Evolutionary conservation across 805 yeast genomes (phyloP).

Genomic region (Priceomyces carsonii): DNA sequence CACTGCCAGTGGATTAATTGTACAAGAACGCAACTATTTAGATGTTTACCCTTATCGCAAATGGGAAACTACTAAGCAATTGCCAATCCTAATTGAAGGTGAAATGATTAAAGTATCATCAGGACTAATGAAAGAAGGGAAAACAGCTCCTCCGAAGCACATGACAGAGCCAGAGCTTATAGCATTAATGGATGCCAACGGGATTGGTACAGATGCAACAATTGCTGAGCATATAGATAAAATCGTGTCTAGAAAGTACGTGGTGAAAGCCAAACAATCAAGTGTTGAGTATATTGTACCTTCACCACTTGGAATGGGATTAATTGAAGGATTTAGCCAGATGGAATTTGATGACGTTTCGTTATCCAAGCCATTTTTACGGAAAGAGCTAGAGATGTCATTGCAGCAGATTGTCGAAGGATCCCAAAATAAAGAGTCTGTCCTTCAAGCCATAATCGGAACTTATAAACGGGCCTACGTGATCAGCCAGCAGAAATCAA

Average conservation of each 20-base stretch:
- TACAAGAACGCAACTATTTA: constrained; percentile 71
- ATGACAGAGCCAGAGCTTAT: constrained; percentile 92
- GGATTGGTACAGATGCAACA: constrained; percentile 98
- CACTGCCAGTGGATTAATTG: constrained; percentile 70
- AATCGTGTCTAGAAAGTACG: constrained; percentile 66
- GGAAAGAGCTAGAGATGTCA: constrained; percentile 72
- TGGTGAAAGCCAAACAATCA: constrained; percentile 43
- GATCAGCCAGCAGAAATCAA: constrained; percentile 43
- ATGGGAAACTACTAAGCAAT: constrained; percentile 68
- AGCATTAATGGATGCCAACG: constrained; percentile 93
- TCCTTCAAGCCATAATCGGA: constrained; percentile 52
- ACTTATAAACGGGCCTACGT: constrained; percentile 63
- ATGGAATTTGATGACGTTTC: constrained; percentile 62
- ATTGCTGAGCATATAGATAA: constrained; percentile 97
- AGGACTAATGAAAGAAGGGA: constrained; percentile 68
- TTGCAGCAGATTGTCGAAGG: constrained; percentile 74
- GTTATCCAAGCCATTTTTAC: constrained; percentile 83
- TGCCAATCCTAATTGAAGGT: constrained; percentile 64
- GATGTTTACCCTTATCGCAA: constrained; percentile 77
- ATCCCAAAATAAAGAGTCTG: constrained; percentile 48
- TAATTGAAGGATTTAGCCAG: constrained; percentile 84
- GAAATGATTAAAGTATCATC: constrained; percentile 57
- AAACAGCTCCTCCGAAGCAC: constrained; percentile 76
- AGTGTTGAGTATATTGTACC: constrained; percentile 61
- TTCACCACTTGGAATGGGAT: constrained; percentile 77